Evolutionary conservation across 495 filamentous ascomycete genomes (phyloP).

Genomic region (Lepraria neglecta): DNA sequence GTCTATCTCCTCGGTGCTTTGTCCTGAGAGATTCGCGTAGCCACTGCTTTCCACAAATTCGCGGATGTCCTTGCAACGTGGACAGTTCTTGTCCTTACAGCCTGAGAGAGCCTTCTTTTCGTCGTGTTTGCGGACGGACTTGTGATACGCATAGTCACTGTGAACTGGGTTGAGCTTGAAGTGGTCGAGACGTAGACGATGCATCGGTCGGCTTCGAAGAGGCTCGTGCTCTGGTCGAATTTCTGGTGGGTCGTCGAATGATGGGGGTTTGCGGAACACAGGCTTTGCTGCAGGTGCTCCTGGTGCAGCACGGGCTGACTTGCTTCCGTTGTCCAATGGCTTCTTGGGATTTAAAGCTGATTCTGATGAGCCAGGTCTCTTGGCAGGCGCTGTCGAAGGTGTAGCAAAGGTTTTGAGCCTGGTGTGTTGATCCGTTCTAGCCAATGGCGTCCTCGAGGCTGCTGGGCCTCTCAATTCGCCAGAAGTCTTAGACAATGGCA

Average conservation of each 20-base stretch:
- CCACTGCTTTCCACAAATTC: slow-evolving; percentile 49
- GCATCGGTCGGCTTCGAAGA: slow-evolving; percentile 48
- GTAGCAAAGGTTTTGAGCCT: background rate
- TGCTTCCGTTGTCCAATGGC: slow-evolving; percentile 9
- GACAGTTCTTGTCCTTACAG: slow-evolving; percentile 71
- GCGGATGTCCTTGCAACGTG: slow-evolving; percentile 61
- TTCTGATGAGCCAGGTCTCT: background rate
- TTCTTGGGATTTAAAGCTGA: slow-evolving; percentile 5
- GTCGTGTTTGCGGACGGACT: slow-evolving; percentile 66
- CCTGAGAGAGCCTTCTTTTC: slow-evolving; percentile 71
- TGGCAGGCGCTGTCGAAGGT: slow-evolving; percentile 14
- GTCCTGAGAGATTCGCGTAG: slow-evolving; percentile 22
- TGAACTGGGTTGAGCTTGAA: slow-evolving; percentile 77
- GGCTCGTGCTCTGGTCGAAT: slow-evolving; percentile 36
- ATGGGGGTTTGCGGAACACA: background rate
- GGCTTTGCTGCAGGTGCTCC: background rate
- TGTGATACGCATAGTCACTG: slow-evolving; percentile 69
- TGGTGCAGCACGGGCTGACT: slow-evolving; percentile 8
- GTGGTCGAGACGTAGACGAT: slow-evolving; percentile 52
- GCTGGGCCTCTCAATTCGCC: background rate
- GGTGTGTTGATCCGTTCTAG: background rate
- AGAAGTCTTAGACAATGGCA: background rate
- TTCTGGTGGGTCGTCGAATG: slow-evolving; percentile 7
- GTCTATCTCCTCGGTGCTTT: slow-evolving; percentile 30
- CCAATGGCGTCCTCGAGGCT: background rate